Evolutionary conservation across 768 basidiomycete genomes (phyloP).

Genomic region (Lactifluus rugatus): DNA sequence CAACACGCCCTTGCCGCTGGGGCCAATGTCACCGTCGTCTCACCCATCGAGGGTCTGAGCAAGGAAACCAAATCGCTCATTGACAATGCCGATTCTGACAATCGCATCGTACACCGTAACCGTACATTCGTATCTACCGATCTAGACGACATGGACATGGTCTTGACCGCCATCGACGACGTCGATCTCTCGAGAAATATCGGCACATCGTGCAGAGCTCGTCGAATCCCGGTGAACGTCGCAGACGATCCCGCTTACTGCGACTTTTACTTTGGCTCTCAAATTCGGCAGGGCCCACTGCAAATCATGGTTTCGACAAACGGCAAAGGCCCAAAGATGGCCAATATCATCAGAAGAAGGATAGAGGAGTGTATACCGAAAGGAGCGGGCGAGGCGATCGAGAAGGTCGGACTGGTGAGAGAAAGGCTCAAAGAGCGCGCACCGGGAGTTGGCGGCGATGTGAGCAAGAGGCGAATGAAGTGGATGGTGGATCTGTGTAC

Average conservation of each 20-base stretch:
- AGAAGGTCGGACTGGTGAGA: slow-evolving; percentile 69
- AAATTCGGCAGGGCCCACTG: slow-evolving; percentile 80
- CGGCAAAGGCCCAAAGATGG: slow-evolving; percentile 86
- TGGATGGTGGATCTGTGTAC: slow-evolving; percentile 90
- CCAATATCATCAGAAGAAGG: slow-evolving; percentile 65
- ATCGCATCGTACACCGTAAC: slow-evolving; percentile 60
- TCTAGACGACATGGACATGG: slow-evolving; percentile 67
- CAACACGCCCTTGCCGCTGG: slow-evolving; percentile 77
- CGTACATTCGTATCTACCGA: slow-evolving; percentile 62
- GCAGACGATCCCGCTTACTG: slow-evolving; percentile 93
- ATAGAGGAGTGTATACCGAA: slow-evolving; percentile 63
- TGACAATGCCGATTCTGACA: slow-evolving; percentile 28
- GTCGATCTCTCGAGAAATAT: slow-evolving; percentile 61
- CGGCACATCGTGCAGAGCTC: slow-evolving; percentile 53
- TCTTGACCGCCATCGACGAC: slow-evolving; percentile 89
- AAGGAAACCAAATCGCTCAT: slow-evolving; percentile 47
- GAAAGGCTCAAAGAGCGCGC: slow-evolving; percentile 64
- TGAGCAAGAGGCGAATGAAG: slow-evolving; percentile 75
- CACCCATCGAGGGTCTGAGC: slow-evolving; percentile 59
- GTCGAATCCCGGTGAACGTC: slow-evolving; percentile 81
- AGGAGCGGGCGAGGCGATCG: slow-evolving; percentile 66
- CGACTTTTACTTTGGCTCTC: slow-evolving; percentile 98
- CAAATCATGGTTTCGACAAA: slow-evolving; percentile 96
- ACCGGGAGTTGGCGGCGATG: slow-evolving; percentile 69
- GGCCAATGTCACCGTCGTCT: slow-evolving; percentile 67